phyloP scores from a whole-genome alignment of 768 basidiomycete species.

The Mycena olivaceomarginata region DNA sequence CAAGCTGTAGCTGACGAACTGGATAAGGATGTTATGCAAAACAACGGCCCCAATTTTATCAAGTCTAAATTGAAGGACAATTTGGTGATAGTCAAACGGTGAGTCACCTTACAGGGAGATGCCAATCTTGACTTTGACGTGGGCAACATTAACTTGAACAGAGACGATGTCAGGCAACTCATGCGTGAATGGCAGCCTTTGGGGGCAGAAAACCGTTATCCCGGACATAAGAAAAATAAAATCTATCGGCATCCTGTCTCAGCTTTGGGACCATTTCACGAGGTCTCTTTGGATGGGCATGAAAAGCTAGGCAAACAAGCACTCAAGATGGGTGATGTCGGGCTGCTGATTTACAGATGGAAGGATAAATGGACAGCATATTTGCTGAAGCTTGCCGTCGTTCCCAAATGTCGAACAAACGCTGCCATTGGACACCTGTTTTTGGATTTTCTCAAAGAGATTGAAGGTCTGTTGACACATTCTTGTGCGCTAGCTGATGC shows the following conservation, averaged over 20 bases:
- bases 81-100: not conserved
- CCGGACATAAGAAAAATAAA: not conserved
- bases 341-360: not conserved
- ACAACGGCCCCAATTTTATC: slow-evolving; percentile 41
- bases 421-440: slow-evolving; percentile 43
- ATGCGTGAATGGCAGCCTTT: not conserved
- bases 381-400: slow-evolving; percentile 26
- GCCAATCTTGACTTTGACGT: not conserved
- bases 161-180: not conserved
- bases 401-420: slow-evolving; percentile 44
- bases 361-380: not conserved
- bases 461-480: slow-evolving; percentile 16
- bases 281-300: not conserved
- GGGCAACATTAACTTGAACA: not conserved
- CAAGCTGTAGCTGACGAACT: slow-evolving; percentile 34
- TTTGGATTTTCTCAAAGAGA: slow-evolving; percentile 43
- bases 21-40: slow-evolving; percentile 40
- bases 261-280: not conserved
- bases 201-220: not conserved
- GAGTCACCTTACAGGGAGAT: not conserved
- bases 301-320: no score
- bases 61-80: slow-evolving; percentile 16
- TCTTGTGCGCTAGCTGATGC: not conserved
- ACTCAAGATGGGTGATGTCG: no score
- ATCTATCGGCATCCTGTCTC: not conserved